phyloP scores from a whole-genome alignment of 768 basidiomycete species.

The Trametes punicea region DNA sequence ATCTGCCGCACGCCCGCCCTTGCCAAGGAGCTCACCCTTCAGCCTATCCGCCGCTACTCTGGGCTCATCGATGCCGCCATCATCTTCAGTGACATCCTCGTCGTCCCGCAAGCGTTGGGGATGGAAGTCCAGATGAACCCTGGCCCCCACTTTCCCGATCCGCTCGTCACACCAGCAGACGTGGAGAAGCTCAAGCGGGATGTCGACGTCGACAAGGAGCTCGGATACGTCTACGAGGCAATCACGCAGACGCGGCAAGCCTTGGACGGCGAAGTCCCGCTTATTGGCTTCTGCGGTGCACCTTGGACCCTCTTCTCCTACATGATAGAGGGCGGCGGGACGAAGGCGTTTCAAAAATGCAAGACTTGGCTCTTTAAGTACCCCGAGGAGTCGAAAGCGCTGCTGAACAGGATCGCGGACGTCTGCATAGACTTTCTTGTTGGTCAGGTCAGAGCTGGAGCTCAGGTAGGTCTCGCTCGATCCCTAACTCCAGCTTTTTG shows the following conservation, averaged over 20 bases:
- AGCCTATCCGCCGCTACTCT: constrained; percentile 86
- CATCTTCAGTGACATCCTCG: constrained; percentile 98
- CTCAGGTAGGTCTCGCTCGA: constrained; percentile 69
- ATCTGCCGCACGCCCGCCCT: constrained; percentile 90
- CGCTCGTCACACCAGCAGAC: constrained; percentile 76
- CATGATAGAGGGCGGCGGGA: constrained; percentile 97
- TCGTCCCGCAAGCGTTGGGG: constrained; percentile 96
- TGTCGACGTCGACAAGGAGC: constrained; percentile 79
- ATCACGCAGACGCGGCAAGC: constrained; percentile 80
- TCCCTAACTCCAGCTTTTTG: neutral
- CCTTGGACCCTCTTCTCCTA: constrained; percentile 99
- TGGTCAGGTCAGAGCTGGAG: constrained; percentile 92
- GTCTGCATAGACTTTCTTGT: constrained; percentile 89
- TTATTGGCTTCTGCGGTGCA: constrained; percentile 96
- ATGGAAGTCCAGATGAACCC: constrained; percentile 95
- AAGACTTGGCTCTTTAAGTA: constrained; percentile 95
- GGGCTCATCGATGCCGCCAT: constrained; percentile 92
- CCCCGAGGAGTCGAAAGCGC: constrained; percentile 75
- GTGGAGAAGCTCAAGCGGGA: constrained; percentile 52
- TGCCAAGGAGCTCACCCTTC: constrained; percentile 86
- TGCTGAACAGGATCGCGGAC: constrained; percentile 79
- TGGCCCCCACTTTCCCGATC: constrained; percentile 84
- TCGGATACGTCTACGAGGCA: constrained; percentile 91
- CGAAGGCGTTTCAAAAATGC: constrained; percentile 83
- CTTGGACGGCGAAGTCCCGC: constrained; percentile 84